These are phyloP conservation scores for Huntiella abstrusa DNA, from an alignment of 2,329 filamentous ascomycete genomes.

Conservation along the genomic window DNA sequence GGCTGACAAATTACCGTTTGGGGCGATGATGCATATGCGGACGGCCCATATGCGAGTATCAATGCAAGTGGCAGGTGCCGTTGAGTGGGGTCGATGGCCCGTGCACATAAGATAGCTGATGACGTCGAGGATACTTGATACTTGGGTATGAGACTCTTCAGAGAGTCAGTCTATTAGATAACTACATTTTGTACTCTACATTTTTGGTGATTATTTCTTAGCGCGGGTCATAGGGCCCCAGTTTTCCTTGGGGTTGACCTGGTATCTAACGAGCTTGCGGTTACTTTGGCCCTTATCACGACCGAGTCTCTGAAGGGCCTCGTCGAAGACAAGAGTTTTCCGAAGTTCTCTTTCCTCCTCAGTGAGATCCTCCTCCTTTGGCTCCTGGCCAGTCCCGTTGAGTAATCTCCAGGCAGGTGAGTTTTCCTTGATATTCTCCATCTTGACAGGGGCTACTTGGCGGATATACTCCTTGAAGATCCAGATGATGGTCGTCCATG, in stretches of 20 bases:
- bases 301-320: conserved; percentile 55
- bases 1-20: no score
- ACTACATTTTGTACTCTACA: neutral
- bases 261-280: conserved; percentile 65
- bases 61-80: no score
- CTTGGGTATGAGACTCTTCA: neutral
- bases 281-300: conserved; percentile 36
- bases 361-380: conserved; percentile 12
- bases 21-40: no score
- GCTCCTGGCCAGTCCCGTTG: conserved; percentile 14
- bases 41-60: no score
- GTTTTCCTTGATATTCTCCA: conserved; percentile 47
- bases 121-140: neutral
- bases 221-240: conserved; percentile 70
- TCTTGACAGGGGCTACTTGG: conserved; percentile 61
- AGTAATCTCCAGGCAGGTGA: conserved; percentile 56
- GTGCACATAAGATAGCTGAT: no score
- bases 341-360: conserved; percentile 25
- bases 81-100: no score
- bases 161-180: neutral
- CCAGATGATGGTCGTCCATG: conserved; percentile 80
- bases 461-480: conserved; percentile 82
- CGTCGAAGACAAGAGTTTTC: conserved; percentile 54
- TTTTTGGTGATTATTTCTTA: conserved; percentile 17
- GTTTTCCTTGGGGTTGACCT: conserved; percentile 74